Base-by-base conservation (phyloP, 306 rosid species). In the Gillenia trifoliata region DNA sequence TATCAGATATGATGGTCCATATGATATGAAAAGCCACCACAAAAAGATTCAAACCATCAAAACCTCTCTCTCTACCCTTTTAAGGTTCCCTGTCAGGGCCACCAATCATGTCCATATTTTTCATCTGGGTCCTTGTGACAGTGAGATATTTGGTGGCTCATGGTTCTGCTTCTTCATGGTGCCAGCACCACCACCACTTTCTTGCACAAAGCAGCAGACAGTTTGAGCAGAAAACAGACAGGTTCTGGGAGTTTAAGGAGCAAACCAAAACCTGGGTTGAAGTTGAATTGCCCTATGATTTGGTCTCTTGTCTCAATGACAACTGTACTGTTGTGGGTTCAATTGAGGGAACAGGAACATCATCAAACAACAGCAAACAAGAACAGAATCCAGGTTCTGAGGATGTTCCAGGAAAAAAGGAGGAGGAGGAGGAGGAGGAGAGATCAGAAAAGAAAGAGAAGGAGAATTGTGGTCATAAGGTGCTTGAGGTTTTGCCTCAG, bases 191-290 rank as follows among this genome's bases (percentile, higher is more conserved):
- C 28, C 71, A 87, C 67, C 89, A 87, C 28, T 66, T 63, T 77
- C 68, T 89, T 25, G 84, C 78, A 33, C 84, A 78, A 80, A 64
- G 70, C 65, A 70, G 76, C 69, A 63, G 81, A 60, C 60, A 72
- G 29, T 91, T 91, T 75, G 91, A 88, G 90, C 92, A 80, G 81
- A 93, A 88, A 84, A 84, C 92, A 4, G 91, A 91, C 40, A 86
- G 87, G 79, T 91, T 93, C 73, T 91, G 97, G 96, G 84, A 83
- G 78, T 93, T 89, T 75, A 83, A 81, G 57, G 96, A 93, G 81
- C 61, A 85, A 72, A 85, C 81, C 79, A 85, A 87, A 25, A 84
- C 76, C 49, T 93, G 97, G 98, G 86, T 91, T 74, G 97, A 91
- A 87, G 88, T 93, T 28, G 49, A 89, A 74, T 75, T 91, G 20